Evolutionary conservation across 306 rosid genomes (phyloP).

Genomic region (Psophocarpus tetragonolobus): DNA sequence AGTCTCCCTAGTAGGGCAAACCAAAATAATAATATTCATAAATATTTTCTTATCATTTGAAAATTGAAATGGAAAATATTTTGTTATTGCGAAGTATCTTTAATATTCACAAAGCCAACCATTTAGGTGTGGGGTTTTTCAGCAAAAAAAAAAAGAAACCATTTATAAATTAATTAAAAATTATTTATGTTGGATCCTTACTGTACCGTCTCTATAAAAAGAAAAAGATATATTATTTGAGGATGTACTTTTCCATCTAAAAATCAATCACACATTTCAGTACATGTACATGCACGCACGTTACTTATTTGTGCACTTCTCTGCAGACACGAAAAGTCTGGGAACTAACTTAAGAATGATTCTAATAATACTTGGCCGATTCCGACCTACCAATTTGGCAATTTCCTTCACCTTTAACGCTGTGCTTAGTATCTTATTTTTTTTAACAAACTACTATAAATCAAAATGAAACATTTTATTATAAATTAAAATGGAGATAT

Average conservation of each 20-base stretch:
- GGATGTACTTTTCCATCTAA: neutral
- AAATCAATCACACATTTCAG: neutral
- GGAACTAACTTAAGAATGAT: conserved; percentile 3
- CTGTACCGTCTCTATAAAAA: neutral
- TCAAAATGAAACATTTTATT: too few species aligned
- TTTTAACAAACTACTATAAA: neutral
- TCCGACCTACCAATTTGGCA: conserved; percentile 26
- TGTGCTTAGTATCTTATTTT: neutral
- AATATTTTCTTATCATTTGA: neutral
- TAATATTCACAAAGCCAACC: neutral
- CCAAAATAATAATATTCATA: neutral
- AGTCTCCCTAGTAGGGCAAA: neutral
- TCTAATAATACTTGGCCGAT: neutral
- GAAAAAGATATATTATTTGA: neutral
- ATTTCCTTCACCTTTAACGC: neutral
- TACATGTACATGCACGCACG: conserved; percentile 18
- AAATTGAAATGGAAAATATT: neutral
- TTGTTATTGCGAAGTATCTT: neutral
- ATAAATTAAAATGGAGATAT: neutral
- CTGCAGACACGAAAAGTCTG: conserved; percentile 26
- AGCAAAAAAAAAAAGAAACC: too few species aligned
- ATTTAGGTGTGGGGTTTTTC: too few species aligned
- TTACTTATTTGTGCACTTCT: conserved; percentile 15
- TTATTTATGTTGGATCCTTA: neutral
- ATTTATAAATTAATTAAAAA: neutral